Percentiles rank a stretch among this genome's conserved stretches.
phyloP scores from a whole-genome alignment of 2,329 filamentous ascomycete species.

The Claviceps capensis region DNA sequence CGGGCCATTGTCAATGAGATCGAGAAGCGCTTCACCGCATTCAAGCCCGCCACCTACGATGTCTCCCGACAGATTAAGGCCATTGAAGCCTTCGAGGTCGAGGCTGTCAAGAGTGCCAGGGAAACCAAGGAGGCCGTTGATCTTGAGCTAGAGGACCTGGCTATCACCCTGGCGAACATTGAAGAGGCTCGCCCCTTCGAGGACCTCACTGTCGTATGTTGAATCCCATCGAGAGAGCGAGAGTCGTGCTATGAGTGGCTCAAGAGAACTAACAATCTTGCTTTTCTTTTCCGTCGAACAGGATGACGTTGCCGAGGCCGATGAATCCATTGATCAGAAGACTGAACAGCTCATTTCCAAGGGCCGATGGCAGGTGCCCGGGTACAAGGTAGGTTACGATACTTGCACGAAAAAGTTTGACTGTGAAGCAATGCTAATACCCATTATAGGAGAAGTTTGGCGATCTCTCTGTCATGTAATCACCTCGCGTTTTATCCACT shows the following conservation, averaged over 20 bases:
- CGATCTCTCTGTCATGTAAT: conserved; percentile 88
- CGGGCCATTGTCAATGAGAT: conserved; percentile 89
- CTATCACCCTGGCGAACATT: conserved; percentile 94
- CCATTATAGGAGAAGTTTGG: conserved; percentile 84
- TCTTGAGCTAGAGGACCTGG: conserved; percentile 82
- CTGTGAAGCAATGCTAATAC: conserved; percentile 28
- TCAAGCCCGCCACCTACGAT: conserved; percentile 91
- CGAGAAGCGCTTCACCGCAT: conserved; percentile 83
- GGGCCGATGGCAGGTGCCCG: conserved; percentile 95
- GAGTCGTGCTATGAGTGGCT: no score
- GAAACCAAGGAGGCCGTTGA: conserved; percentile 95
- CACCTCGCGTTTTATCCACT: conserved; percentile 22
- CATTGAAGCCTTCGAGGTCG: conserved; percentile 93
- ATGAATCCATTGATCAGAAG: conserved; percentile 96
- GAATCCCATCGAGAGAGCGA: conserved; percentile 1
- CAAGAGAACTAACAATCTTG: neutral
- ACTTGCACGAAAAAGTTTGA: neutral
- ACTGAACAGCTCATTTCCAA: conserved; percentile 88
- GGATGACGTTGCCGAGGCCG: conserved; percentile 90
- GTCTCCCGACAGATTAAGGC: conserved; percentile 89
- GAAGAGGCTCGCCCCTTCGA: conserved; percentile 92
- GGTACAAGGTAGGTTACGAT: conserved; percentile 73
- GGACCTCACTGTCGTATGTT: conserved; percentile 89
- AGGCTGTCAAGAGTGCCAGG: conserved; percentile 93
- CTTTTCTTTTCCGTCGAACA: conserved; percentile 21